These are phyloP conservation scores for Lasiodiplodia citricola DNA, from an alignment of 2,329 filamentous ascomycete species.

Conservation along the genomic window DNA sequence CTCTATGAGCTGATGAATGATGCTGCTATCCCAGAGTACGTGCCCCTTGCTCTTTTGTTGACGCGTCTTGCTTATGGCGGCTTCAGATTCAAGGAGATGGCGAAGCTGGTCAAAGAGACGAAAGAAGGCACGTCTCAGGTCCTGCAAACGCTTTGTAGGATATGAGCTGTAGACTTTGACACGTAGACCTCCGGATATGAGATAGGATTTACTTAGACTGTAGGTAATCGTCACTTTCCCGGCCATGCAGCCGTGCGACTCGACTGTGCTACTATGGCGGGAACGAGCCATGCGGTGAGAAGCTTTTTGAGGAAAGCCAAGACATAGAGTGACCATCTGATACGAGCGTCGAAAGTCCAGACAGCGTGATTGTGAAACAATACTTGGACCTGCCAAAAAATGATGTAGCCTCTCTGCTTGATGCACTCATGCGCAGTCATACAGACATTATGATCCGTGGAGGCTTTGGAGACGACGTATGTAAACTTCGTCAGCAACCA, in stretches of 20 bases:
- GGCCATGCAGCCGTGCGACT: background rate
- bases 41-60: constrained; percentile 18
- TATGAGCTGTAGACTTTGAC: constrained; percentile 41
- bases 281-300: background rate
- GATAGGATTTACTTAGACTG: background rate
- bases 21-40: constrained; percentile 66
- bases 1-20: constrained; percentile 90
- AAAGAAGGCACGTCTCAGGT: constrained; percentile 71
- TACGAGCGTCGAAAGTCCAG: background rate
- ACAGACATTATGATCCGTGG: background rate
- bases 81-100: constrained; percentile 71
- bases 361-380: background rate
- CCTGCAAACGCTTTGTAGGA: constrained; percentile 69
- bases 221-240: background rate
- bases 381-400: background rate
- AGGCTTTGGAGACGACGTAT: background rate
- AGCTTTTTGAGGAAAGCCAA: background rate
- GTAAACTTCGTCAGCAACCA: background rate
- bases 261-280: background rate
- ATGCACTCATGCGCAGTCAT: background rate
- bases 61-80: background rate
- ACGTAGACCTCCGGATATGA: too few species aligned
- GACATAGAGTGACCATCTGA: too few species aligned
- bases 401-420: background rate
- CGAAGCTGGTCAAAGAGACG: constrained; percentile 78